Conservation (phyloP, 2,329 filamentous ascomycete genomes). For the Venturia effusa region DNA sequence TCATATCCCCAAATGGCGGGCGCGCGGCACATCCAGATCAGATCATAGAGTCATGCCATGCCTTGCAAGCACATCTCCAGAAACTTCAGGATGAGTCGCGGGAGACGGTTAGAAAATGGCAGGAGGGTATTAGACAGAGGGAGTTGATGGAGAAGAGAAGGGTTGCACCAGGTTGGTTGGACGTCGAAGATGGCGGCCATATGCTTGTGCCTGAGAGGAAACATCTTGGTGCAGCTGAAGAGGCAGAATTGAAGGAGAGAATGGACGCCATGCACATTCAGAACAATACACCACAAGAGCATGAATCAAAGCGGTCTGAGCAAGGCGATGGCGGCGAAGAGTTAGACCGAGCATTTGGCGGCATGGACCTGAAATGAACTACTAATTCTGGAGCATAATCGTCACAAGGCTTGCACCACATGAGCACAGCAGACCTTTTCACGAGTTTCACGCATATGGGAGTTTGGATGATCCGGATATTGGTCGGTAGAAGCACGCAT, state of each 20-base stretch:
- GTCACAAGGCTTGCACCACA: not conserved
- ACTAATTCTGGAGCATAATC: not conserved
- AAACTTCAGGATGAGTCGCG: slow-evolving; percentile 59
- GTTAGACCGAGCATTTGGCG: slow-evolving; percentile 54
- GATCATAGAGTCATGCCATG: slow-evolving; percentile 71
- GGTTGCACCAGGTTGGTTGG: slow-evolving; percentile 71
- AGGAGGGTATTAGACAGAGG: slow-evolving; percentile 51
- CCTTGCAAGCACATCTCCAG: slow-evolving; percentile 64
- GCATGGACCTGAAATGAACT: slow-evolving; percentile 43
- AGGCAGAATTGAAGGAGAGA: slow-evolving; percentile 13
- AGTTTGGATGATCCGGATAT: not conserved
- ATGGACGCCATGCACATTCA: slow-evolving; percentile 16
- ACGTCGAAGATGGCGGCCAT: slow-evolving; percentile 47
- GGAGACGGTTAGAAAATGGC: slow-evolving; percentile 56
- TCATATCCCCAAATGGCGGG: slow-evolving; percentile 60
- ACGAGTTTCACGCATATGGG: not conserved
- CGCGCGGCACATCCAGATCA: slow-evolving; percentile 79
- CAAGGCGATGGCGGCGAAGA: slow-evolving; percentile 53
- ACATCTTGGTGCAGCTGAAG: slow-evolving; percentile 45
- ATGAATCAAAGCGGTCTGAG: slow-evolving; percentile 26
- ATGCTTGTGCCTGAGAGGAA: slow-evolving; percentile 48
- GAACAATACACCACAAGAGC: slow-evolving; percentile 18
- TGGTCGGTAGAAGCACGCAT: not conserved
- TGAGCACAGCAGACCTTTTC: not conserved
- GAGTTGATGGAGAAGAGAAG: slow-evolving; percentile 71